Conservation (phyloP, 352 stramenopile species). For the Globisporangium cylindrosporum region DNA sequence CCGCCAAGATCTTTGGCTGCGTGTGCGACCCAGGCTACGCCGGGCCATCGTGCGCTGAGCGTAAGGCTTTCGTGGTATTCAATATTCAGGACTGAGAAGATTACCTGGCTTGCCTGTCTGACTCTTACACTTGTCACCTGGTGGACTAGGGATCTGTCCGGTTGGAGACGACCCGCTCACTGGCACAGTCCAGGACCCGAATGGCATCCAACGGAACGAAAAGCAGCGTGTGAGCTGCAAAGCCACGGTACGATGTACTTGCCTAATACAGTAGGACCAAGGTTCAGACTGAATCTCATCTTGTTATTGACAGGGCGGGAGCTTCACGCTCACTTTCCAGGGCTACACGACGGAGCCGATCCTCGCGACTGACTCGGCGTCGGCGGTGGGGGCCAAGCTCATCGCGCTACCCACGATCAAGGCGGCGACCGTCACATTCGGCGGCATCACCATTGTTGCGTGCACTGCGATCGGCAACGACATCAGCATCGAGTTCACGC, state of each 20-base stretch:
- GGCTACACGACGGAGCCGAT: conserved; percentile 77
- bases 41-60: conserved; percentile 66
- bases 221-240: conserved; percentile 66
- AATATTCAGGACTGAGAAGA: neutral
- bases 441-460: conserved; percentile 57
- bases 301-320: conserved; percentile 38
- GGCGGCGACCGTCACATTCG: conserved; percentile 65
- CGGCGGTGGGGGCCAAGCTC: conserved; percentile 49
- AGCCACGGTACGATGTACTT: conserved; percentile 38
- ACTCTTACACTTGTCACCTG: neutral
- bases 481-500: conserved; percentile 73
- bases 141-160: conserved; percentile 56
- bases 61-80: conserved; percentile 23
- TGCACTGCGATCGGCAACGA: conserved; percentile 76
- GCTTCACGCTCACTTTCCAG: conserved; percentile 84
- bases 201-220: conserved; percentile 68
- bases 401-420: conserved; percentile 57
- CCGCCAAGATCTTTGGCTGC: conserved; percentile 81
- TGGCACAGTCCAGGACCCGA: conserved; percentile 56
- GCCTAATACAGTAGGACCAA: no score
- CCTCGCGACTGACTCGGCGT: conserved; percentile 41
- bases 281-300: no score
- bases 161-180: conserved; percentile 86
- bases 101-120: neutral
- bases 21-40: conserved; percentile 80